Evolutionary conservation across 2,329 filamentous ascomycete species (phyloP).

Genomic region (Trichoderma semiorbis): DNA sequence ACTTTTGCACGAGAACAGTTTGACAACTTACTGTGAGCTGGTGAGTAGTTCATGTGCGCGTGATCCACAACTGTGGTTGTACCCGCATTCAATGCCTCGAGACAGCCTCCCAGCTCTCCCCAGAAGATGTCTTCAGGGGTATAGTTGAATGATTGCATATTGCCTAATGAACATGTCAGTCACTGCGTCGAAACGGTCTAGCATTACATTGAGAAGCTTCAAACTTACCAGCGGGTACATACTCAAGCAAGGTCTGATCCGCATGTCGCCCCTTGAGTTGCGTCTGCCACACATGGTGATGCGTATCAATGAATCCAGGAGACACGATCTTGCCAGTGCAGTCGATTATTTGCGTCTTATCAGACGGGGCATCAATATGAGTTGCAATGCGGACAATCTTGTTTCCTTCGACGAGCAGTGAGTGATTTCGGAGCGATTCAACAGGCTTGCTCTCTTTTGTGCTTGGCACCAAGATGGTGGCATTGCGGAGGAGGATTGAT

Average conservation of each 20-base stretch:
- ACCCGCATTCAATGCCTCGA: slow-evolving; percentile 41
- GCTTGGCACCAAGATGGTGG: not conserved
- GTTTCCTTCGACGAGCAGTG: not conserved
- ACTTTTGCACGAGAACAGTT: not conserved
- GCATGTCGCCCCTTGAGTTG: slow-evolving; percentile 25
- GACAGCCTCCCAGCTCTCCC: slow-evolving; percentile 39
- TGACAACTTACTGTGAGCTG: slow-evolving; percentile 9
- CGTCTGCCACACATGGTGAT: slow-evolving; percentile 46
- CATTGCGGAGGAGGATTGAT: slow-evolving; percentile 12
- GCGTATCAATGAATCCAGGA: slow-evolving; percentile 43
- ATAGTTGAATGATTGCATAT: slow-evolving; percentile 12
- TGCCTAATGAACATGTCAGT: not conserved
- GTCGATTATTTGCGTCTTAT: slow-evolving; percentile 25
- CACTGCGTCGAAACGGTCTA: not conserved
- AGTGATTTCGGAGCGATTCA: not conserved
- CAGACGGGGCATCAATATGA: not conserved
- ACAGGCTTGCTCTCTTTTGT: not conserved
- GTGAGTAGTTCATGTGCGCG: slow-evolving; percentile 18
- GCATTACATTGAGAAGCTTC: not conserved
- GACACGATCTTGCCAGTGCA: slow-evolving; percentile 38
- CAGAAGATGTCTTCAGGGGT: slow-evolving; percentile 42
- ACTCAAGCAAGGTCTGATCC: slow-evolving; percentile 4
- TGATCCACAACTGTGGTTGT: slow-evolving; percentile 35
- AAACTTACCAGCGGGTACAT: not conserved
- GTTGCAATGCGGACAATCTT: not conserved